A percentile compares a stretch with the other conserved stretches of the same genome.
Evolutionary conservation across 805 yeast genomes (phyloP).

Genomic region (Saccharomycopsis amapae): DNA sequence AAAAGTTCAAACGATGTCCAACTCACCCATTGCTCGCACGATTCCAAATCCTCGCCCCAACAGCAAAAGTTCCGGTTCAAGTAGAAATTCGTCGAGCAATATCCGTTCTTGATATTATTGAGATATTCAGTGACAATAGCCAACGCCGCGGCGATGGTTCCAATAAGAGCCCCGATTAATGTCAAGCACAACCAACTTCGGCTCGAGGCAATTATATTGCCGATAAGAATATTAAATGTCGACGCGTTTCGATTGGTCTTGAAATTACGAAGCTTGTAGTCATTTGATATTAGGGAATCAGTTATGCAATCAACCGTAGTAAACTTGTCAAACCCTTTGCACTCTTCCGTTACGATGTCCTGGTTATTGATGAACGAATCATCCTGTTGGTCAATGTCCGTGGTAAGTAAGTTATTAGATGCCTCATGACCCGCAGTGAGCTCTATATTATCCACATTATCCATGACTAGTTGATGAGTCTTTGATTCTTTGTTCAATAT

Average conservation of each 20-base stretch:
- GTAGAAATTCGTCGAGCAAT: slow-evolving; percentile 64
- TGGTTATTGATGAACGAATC: slow-evolving; percentile 23
- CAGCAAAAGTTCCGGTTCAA: slow-evolving; percentile 78
- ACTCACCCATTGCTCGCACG: slow-evolving; percentile 61
- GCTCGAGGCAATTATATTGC: slow-evolving; percentile 26
- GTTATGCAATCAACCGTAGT: slow-evolving; percentile 66
- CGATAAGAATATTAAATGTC: slow-evolving; percentile 2
- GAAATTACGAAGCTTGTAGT: slow-evolving; percentile 14
- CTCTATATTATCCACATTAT: too few relatives aligned
- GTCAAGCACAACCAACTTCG: slow-evolving; percentile 65
- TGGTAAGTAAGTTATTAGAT: too few relatives aligned
- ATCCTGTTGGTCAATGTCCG: too few relatives aligned
- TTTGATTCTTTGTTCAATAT: too few relatives aligned
- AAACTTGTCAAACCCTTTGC: slow-evolving; percentile 51
- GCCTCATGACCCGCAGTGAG: too few relatives aligned
- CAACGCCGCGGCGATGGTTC: slow-evolving; percentile 73
- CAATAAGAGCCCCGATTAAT: slow-evolving; percentile 67
- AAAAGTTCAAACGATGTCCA: slow-evolving; percentile 46
- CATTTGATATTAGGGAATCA: slow-evolving; percentile 48
- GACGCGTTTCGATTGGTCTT: slow-evolving; percentile 10
- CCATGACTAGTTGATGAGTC: too few relatives aligned
- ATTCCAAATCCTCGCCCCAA: slow-evolving; percentile 46
- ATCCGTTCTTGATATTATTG: slow-evolving; percentile 72
- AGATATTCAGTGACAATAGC: slow-evolving; percentile 82
- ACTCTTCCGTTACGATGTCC: slow-evolving; percentile 24